Evolutionary conservation across 2,329 filamentous ascomycete species (phyloP), one percentile per base, ranked within the genome.

Genomic region (Ramularia collo-cygni): DNA sequence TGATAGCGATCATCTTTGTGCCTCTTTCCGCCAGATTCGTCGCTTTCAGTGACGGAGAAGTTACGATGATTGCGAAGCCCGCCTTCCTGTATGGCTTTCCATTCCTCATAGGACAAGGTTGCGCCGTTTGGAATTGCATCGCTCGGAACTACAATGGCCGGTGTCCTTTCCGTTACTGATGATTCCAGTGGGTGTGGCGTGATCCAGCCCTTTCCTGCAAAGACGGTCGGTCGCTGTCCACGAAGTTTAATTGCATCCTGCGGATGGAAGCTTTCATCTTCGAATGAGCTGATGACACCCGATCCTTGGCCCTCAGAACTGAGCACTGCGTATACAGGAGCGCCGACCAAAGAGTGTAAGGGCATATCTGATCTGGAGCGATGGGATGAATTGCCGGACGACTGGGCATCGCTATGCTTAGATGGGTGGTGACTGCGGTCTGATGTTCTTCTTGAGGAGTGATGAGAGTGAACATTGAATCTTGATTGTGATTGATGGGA

Each of bases 131-230:
- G 33, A 8, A 27, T 39, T 16, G 45, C 44, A 8, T 48, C 38
- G n/a, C 42, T 38, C 1, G 51, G 53, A 10, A 57, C 36, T 4
- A 44, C 30, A 15, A 58, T 52, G 19, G 49, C 50, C 7, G 51
- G 42, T 9, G 52, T 49, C 6, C 43, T 43, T 4, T 44, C 43
- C 2, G 42, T 44, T 0, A 49, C 35, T 8, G 53, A 44, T 14
- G 42, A 33, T 29, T 56, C 59, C 2, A 59, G 47, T 4, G 57
- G 57, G 24, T 60, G 57, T 7, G 56, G 56, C n/a, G 56, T 56
- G 28, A 60, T 59, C 57, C 57, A 60, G 31, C 57, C 57, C 33
- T 46, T 47, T 28, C 57, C 57, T 4, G 57, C 57, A 27, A 57
- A 59, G 13, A 57, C 42, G 8, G 53, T 56, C 6, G 46, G 37